Percentiles rank a stretch among this genome's conserved stretches.
Evolutionary conservation across 495 filamentous ascomycete genomes (phyloP).

Genomic region (Penicillium coffeae): DNA sequence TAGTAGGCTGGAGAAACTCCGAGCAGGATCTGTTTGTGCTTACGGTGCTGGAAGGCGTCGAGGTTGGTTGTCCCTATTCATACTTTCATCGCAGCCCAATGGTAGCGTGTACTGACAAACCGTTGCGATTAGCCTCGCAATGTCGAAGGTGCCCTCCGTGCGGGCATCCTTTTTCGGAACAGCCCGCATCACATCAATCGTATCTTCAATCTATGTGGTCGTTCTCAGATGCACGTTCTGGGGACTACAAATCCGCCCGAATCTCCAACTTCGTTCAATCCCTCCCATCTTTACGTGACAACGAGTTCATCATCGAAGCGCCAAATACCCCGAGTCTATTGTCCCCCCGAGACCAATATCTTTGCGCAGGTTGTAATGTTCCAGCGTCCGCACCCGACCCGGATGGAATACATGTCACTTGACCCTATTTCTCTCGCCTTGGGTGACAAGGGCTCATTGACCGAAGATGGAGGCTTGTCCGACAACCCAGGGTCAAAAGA

Average conservation of each 20-base stretch:
- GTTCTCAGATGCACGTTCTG: conserved; percentile 77
- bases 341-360: conserved; percentile 53
- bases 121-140: conserved; percentile 51
- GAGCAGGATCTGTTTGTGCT: conserved; percentile 86
- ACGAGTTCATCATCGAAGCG: conserved; percentile 48
- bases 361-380: conserved; percentile 87
- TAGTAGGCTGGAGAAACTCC: conserved; percentile 95
- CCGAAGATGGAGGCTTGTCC: conserved; percentile 23
- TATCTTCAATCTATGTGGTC: conserved; percentile 80
- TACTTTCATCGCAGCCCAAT: neutral
- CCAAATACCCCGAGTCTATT: conserved; percentile 65
- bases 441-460: conserved; percentile 60
- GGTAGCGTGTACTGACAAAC: neutral
- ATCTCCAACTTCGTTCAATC: conserved; percentile 52
- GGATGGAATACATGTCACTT: conserved; percentile 96
- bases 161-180: conserved; percentile 78
- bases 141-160: conserved; percentile 82
- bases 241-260: conserved; percentile 66
- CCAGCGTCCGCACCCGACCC: conserved; percentile 74
- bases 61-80: conserved; percentile 55
- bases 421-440: conserved; percentile 84
- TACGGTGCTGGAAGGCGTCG: conserved; percentile 83
- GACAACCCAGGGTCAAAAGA: conserved; percentile 42
- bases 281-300: conserved; percentile 66
- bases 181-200: conserved; percentile 75